Evolutionary conservation across 805 yeast genomes (phyloP), one percentile per base, ranked within the genome.

Genomic region (Tetrapisispora fleetii): DNA sequence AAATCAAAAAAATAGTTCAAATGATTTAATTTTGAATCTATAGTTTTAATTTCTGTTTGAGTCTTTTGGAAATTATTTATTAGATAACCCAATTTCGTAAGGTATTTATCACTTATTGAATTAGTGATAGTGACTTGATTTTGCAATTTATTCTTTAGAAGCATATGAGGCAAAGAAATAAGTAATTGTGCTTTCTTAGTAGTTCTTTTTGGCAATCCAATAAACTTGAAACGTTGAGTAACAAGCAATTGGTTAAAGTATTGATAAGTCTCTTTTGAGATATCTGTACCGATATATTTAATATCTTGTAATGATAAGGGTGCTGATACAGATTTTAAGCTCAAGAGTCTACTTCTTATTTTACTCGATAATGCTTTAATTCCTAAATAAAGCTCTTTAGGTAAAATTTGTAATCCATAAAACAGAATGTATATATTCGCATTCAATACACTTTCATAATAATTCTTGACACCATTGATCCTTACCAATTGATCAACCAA

Each of bases 361-460:
- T 41, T 24, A 6, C 16, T 37, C 7, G 8, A n/a, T 10, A 40
- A 9, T 27, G 10, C 17, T 18, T 21, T 24, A n/a, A 32, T 19
- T 14, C 22, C 6, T 1, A 11, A 11, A 14, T 16, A 39, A 6
- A 45, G 2, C 13, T 39, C 47, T 13, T n/a, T 45, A 10, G 52
- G 56, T 21, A 55, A 46, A 11, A 57, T 54, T 46, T 62, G 67
- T 24, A 62, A 36, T 2, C 54, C 50, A 45, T 59, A 60, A 2
- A 57, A 46, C 4, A 55, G 27, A n/a, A 58, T 54, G 42, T 53
- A 54, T 10, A 44, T 33, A 9, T 44, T 48, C n/a, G 63, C 53
- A 37, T 41, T 45, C 7, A 45, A 28, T 7, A 57, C 48, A 1
- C 50, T 46, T 16, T 54, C 48, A 47, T 48, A 62, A 50, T 60